Evolutionary conservation across 75 land plant species (phyloP), one percentile per base, ranked within the genome.

Genomic region (Sequoia sempervirens): DNA sequence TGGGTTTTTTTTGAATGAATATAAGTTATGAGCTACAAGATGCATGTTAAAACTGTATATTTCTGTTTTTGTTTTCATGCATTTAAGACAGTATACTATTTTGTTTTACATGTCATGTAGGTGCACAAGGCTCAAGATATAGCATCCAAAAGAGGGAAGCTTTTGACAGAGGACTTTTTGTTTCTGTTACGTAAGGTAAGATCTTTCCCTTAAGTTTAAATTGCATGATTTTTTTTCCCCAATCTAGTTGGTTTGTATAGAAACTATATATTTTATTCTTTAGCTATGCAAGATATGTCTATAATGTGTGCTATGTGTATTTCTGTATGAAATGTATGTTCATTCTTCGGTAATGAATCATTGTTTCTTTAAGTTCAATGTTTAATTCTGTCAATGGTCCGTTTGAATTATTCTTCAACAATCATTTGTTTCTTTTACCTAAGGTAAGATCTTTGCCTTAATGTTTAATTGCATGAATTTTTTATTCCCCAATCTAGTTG

Each of bases 61-160:
- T 43, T 83, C 45, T 83, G 23, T 80, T 73, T 66, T 30, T 84
- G 15, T 46, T 37, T 84, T 50, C 83, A 23, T 84, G 50, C 38
- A n/a, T 81, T 40, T 43, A 76, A 69, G 13, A 17, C 1, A 9
- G 23, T 23, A 82, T 78, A 17, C n/a, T 12, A 17, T 36, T 78
- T 46, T 82, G 45, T 36, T 46, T 84, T 37, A 6, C 34, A 4
- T 80, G 40, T 80, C 45, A 28, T 82, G 41, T 84, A 96, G 98
- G 93, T 92, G 10, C 94, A 98, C 46, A 98, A 96, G 86, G 95
- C 99, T 14, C 99, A 98, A 84, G 96, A 94, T 66, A 88, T 90
- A 72, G 95, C 98, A 84, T 87, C 95, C 9, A 94, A 93, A 89
- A 94, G 99, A 74, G 99, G 98, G 73, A 98, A 93, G 85, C 96